Conservation (phyloP, 192 early-diverging fungal species). For the Umbelopsis sp. region DNA sequence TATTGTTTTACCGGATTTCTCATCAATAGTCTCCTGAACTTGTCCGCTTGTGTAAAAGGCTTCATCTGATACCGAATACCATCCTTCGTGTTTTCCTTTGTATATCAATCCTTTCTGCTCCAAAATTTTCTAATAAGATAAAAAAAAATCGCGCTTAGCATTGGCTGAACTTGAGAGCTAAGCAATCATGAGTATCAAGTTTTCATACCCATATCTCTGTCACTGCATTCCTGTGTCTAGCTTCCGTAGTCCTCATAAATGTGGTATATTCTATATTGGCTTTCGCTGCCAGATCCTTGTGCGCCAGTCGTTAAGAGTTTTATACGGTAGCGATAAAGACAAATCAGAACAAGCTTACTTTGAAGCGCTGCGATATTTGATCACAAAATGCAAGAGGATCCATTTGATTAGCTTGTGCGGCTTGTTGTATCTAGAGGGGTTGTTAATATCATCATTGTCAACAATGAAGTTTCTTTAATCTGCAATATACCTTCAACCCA, state of each 20-base stretch:
- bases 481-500: constrained; percentile 77
- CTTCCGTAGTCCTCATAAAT: constrained; percentile 87
- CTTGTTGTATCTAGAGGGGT: constrained; percentile 80
- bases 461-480: not conserved
- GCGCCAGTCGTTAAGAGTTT: not conserved
- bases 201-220: constrained; percentile 71
- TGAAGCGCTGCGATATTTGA: constrained; percentile 63
- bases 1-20: constrained; percentile 50
- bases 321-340: constrained; percentile 19
- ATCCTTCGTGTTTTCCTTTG: constrained; percentile 89
- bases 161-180: not conserved
- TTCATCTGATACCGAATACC: constrained; percentile 97
- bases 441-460: not conserved
- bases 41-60: constrained; percentile 81
- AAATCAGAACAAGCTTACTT: constrained; percentile 39
- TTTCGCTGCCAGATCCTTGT: constrained; percentile 62
- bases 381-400: constrained; percentile 82
- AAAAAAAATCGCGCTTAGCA: not conserved
- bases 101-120: constrained; percentile 79
- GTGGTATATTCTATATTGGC: constrained; percentile 80
- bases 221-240: constrained; percentile 72
- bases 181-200: not conserved
- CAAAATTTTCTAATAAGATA: constrained; percentile 50
- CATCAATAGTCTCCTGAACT: constrained; percentile 64
- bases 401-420: constrained; percentile 63